phyloP scores from a whole-genome alignment of 1,284 basidiomycete species.

The Melampsora abietis-canadensis region DNA sequence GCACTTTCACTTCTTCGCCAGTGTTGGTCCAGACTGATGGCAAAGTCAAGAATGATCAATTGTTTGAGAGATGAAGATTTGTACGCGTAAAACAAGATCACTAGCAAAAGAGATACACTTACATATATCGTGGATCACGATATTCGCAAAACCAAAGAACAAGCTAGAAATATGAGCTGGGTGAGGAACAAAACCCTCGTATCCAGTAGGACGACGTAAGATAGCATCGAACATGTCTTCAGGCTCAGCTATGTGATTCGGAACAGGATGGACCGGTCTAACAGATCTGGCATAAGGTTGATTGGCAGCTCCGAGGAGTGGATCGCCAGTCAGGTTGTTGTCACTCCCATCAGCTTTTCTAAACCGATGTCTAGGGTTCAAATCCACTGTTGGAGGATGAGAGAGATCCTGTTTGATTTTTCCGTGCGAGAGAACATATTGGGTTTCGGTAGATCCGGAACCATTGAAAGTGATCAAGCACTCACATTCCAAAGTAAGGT shows the following conservation, averaged over 20 bases:
- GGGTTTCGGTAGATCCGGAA: background rate
- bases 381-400: slow-evolving; percentile 39
- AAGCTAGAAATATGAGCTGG: slow-evolving; percentile 36
- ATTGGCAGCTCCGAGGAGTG: slow-evolving; percentile 27
- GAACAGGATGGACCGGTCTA: slow-evolving; percentile 21
- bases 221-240: slow-evolving; percentile 42
- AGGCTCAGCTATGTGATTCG: slow-evolving; percentile 33
- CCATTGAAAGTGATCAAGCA: background rate
- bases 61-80: too few species aligned
- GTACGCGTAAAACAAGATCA: background rate
- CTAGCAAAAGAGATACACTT: background rate
- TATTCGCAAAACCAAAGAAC: slow-evolving; percentile 38
- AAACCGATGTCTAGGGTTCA: slow-evolving; percentile 31
- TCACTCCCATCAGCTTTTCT: slow-evolving; percentile 35
- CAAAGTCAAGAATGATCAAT: background rate
- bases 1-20: slow-evolving; percentile 7
- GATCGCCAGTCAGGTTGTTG: slow-evolving; percentile 37
- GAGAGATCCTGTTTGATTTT: slow-evolving; percentile 28
- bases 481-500: slow-evolving; percentile 40
- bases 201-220: slow-evolving; percentile 16
- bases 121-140: slow-evolving; percentile 43
- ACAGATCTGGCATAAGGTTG: slow-evolving; percentile 38
- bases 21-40: slow-evolving; percentile 37
- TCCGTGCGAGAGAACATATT: background rate
- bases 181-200: slow-evolving; percentile 24